Base-by-base conservation (phyloP, 352 stramenopile genomes). In the Phytophthora palmivora region DNA sequence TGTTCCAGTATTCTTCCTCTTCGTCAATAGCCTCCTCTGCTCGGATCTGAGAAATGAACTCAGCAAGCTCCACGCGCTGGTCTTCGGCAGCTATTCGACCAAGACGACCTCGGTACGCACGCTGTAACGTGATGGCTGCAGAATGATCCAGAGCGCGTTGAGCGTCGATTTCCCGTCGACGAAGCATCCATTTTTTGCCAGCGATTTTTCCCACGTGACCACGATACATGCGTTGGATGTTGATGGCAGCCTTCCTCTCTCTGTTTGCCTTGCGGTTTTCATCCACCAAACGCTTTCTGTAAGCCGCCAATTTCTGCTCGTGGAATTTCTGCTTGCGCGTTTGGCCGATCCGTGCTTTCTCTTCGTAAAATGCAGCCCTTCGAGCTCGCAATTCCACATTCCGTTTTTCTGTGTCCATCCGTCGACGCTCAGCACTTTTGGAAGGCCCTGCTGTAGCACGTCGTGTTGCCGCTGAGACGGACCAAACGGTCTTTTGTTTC, bases 31-130 rank as follows among this genome's bases (percentile, higher is more conserved):
- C 89, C 57, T 98, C 94, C 46, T 97, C 88, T 9, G 88, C 83
- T 21, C 94, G 84, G 38, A 98, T 84, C 33, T 95, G 79, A 21
- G 90, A 89, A 47, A 98, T 96, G 62, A 98, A 98, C 69, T 98
- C 88, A 18, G 91, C 92, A 55, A 98, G 84, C 55, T 98, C 92
- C n/a, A 91, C 79, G 33, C 94, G 79, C 21, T 82, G 60, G 24
- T 95, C 84, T 44, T 93, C 87, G 7, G 94, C 91, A n/a, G 76
- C 71, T 15, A 92, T 71, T 24, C 94, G 80, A 2, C 87, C 93
- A 19, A 92, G 74, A 15, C 92, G 91, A 6, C 94, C 94, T 8
- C 94, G 78, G 53, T 90, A 98, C 7, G 87, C 80, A 15, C 92
- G 77, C 63, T 97, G 88, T 24, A 98, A 84, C 7, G 72, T 89